A percentile compares a stretch with the other conserved stretches of the same genome.
Evolutionary conservation across 2,329 filamentous ascomycete species (phyloP).

Genomic region (Lecanosticta acicola): DNA sequence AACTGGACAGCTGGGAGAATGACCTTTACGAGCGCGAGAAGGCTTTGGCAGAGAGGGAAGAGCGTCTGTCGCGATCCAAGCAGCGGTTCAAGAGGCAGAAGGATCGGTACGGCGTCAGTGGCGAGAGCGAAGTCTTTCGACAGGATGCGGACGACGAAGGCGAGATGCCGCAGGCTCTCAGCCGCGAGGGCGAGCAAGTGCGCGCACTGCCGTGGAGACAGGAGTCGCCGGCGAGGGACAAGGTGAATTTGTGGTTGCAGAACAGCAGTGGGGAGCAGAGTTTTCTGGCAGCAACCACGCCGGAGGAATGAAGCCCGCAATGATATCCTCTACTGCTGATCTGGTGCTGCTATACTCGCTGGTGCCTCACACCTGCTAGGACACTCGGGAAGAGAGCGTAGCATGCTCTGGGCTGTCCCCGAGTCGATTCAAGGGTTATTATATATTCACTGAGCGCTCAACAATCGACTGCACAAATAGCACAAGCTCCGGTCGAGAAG

Average conservation of each 20-base stretch:
- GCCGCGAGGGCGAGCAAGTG: neutral
- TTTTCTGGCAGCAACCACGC: neutral
- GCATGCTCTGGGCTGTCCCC: too few species aligned
- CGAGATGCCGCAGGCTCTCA: neutral
- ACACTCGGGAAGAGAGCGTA: too few species aligned
- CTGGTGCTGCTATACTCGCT: too few species aligned
- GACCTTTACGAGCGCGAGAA: constrained; percentile 6
- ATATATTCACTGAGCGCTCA: too few species aligned
- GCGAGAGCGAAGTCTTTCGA: neutral
- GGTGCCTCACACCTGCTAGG: too few species aligned
- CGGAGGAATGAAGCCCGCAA: neutral
- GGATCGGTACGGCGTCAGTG: neutral
- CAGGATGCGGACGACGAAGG: neutral
- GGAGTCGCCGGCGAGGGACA: constrained; percentile 3
- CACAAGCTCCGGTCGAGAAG: too few species aligned
- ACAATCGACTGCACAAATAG: too few species aligned
- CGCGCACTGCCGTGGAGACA: constrained; percentile 3
- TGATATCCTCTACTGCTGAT: too few species aligned
- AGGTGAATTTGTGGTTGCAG: constrained; percentile 3
- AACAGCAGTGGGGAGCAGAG: neutral
- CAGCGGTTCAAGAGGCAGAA: constrained; percentile 1
- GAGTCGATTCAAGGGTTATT: too few species aligned
- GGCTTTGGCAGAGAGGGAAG: constrained; percentile 6
- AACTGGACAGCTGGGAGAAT: constrained; percentile 7
- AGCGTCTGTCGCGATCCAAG: constrained; percentile 3